A percentile compares a stretch with the other conserved stretches of the same genome.
phyloP scores from a whole-genome alignment of 176 grass and related monocot genomes.

The Carex littledalei region DNA sequence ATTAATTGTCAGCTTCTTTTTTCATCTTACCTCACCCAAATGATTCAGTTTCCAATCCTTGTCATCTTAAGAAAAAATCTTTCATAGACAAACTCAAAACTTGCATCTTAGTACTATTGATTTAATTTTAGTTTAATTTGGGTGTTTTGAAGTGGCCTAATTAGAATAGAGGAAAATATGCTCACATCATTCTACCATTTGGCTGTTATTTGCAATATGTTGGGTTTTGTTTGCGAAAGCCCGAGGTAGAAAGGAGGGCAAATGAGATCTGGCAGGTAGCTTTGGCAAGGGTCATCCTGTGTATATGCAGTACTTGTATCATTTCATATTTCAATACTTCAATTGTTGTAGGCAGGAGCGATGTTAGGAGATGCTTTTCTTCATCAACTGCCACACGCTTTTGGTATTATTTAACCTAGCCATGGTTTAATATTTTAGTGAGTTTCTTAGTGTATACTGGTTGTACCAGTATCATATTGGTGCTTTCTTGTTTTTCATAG shows the following conservation, averaged over 20 bases:
- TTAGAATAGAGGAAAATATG: not conserved
- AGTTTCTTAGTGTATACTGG: not conserved
- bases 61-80: not conserved
- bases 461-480: not conserved
- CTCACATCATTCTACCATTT: not conserved
- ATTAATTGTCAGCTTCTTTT: not conserved
- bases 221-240: not conserved
- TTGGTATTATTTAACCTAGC: conserved; percentile 51
- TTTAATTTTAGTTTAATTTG: not conserved
- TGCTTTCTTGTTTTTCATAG: not conserved
- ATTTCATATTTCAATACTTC: conserved; percentile 11
- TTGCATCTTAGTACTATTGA: not conserved
- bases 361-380: conserved; percentile 99
- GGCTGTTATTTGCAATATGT: conserved; percentile 12
- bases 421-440: not conserved
- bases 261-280: not conserved
- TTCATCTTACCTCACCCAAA: not conserved
- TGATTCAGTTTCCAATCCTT: not conserved
- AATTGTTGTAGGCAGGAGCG: conserved; percentile 78
- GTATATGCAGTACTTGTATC: not conserved
- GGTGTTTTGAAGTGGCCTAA: not conserved
- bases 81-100: not conserved
- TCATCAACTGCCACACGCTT: conserved; percentile 96
- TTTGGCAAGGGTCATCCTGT: not conserved
- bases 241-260: not conserved